A percentile compares a stretch with the other conserved stretches of the same genome.
phyloP scores from a whole-genome alignment of 331 rosid genomes.

The Erythrophleum ivorense region DNA sequence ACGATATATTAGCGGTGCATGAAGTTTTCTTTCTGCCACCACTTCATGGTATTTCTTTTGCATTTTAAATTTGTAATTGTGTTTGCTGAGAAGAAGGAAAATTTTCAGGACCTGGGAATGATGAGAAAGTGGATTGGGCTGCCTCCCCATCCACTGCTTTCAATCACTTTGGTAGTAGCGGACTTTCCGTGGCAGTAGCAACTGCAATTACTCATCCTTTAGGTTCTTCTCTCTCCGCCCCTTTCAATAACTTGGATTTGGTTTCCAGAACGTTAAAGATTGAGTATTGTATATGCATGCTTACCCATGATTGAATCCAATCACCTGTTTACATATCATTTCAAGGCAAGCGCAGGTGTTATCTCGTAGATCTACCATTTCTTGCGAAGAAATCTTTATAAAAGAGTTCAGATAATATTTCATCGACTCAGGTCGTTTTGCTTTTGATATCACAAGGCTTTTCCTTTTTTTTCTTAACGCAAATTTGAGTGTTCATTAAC shows the following conservation, averaged over 20 bases:
- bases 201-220: slow-evolving; percentile 84
- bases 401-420: not conserved
- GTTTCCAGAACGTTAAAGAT: not conserved
- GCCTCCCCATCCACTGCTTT: slow-evolving; percentile 63
- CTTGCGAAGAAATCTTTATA: not conserved
- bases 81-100: slow-evolving; percentile 15
- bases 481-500: not conserved
- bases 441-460: not conserved
- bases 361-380: not conserved
- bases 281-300: not conserved
- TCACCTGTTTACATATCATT: not conserved
- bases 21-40: not conserved
- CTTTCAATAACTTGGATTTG: not conserved
- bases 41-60: not conserved
- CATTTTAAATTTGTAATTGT: not conserved
- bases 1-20: not conserved
- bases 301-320: not conserved
- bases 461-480: not conserved
- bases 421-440: not conserved
- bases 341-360: not conserved
- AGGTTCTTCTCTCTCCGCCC: slow-evolving; percentile 56
- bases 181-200: slow-evolving; percentile 83
- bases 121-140: slow-evolving; percentile 62
- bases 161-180: slow-evolving; percentile 83
- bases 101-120: slow-evolving; percentile 48